Base-by-base conservation (phyloP, 2,329 filamentous ascomycete species). In the Pseudocercospora musae region DNA sequence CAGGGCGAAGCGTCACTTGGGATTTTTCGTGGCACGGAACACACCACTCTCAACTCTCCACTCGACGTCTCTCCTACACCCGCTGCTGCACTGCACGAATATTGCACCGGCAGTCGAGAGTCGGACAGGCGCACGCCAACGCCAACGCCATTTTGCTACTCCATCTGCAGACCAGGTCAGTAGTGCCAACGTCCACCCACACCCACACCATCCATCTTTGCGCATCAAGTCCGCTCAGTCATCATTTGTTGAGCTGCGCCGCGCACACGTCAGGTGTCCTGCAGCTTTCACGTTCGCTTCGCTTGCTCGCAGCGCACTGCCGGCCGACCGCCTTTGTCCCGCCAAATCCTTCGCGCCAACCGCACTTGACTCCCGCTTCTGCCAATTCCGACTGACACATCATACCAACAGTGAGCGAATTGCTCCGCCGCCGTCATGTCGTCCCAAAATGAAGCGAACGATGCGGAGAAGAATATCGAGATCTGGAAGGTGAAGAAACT, bases 401-500 rank as follows among this genome's bases (percentile, higher is more conserved):
- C n/a, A 20, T 23, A 20, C 50, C 37, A 56, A 60, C 60, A 64
- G 66, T 56, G 64, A 66, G 65, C 60, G 64, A 55, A 25, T 18
- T 59, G 66, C 66, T 65, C 66, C 52, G 20, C 65, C 60, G 62
- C 79, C 85, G 93, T 81, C 74, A 96, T 96, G 92, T 93, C 90
- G 83, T 88, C 92, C 81, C 83, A 91, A 80, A 83, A 89, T 75
- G 87, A 91, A 81, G 87, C 87, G 78, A 93, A 89, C 82, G 95
- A 98, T 81, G 94, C 94, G 72, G 95, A 99, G 87, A 98, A 98
- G 87, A 99, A 98, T 80, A 89, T 89, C 70, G 87, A 89, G 80
- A 89, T 89, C 82, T 93, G 90, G 91, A 97, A 99, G 89, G 93
- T 99, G 77, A 99, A 99, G 87, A 99, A 99, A 85, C 84, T 99